A percentile compares a stretch with the other conserved stretches of the same genome.
Evolutionary conservation across 2,329 filamentous ascomycete species (phyloP).

Genomic region (Mollisiaceae sp.): DNA sequence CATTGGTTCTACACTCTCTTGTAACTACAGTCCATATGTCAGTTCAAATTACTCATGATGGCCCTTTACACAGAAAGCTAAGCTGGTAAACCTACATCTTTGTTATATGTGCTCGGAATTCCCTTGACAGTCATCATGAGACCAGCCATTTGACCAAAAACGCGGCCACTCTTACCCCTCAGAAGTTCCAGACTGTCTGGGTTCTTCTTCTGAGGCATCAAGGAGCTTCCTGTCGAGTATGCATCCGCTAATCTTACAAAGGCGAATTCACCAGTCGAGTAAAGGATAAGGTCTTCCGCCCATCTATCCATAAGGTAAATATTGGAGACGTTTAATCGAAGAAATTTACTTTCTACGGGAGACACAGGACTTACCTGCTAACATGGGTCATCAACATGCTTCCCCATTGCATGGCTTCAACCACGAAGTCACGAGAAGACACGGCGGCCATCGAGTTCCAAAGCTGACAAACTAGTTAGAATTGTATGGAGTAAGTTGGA

Average conservation of each 20-base stretch:
- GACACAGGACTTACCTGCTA: constrained; percentile 50
- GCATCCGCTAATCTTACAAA: constrained; percentile 79
- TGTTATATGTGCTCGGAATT: constrained; percentile 81
- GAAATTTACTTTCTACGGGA: background rate
- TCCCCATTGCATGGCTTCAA: constrained; percentile 82
- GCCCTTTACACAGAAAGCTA: background rate
- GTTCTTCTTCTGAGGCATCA: constrained; percentile 74
- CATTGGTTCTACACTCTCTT: constrained; percentile 86
- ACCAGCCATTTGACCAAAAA: constrained; percentile 82
- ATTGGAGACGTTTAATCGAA: background rate
- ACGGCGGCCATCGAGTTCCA: constrained; percentile 81
- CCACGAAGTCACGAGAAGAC: constrained; percentile 70
- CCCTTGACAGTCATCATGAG: constrained; percentile 75
- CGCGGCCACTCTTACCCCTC: constrained; percentile 76
- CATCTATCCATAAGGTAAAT: constrained; percentile 47
- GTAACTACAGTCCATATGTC: constrained; percentile 51
- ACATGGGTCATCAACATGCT: constrained; percentile 80
- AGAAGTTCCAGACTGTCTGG: constrained; percentile 74
- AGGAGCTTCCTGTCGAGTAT: constrained; percentile 72
- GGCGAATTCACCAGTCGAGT: constrained; percentile 71
- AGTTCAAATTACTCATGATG: constrained; percentile 8
- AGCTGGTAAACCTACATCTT: constrained; percentile 57
- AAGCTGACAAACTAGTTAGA: constrained; percentile 15
- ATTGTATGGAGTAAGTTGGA: background rate
- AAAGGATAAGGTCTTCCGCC: constrained; percentile 87